phyloP scores from a whole-genome alignment of 2,329 filamentous ascomycete species.

The Hymenotorrendiella dingleyae region DNA sequence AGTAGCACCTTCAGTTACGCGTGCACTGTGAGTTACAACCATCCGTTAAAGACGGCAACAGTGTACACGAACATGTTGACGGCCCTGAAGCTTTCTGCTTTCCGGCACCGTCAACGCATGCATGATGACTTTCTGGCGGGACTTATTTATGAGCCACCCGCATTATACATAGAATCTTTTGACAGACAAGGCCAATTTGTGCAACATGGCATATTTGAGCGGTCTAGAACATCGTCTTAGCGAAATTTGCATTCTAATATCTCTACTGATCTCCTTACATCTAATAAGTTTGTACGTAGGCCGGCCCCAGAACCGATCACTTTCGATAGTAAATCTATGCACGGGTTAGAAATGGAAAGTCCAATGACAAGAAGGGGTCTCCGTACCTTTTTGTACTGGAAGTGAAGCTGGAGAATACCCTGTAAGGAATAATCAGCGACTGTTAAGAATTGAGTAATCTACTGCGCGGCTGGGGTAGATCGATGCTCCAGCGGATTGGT shows the following conservation, averaged over 20 bases:
- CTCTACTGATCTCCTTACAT: slow-evolving; percentile 21
- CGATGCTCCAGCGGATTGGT: too few species aligned
- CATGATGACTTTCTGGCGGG: slow-evolving; percentile 10
- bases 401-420: slow-evolving; percentile 94
- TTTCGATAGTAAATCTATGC: slow-evolving; percentile 50
- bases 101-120: neutral
- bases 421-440: slow-evolving; percentile 37
- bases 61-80: too few species aligned
- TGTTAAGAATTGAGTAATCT: slow-evolving; percentile 14
- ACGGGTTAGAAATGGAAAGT: slow-evolving; percentile 19
- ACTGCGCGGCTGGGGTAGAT: slow-evolving; percentile 9
- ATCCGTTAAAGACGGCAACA: too few species aligned
- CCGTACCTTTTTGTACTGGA: slow-evolving; percentile 93
- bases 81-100: slow-evolving; percentile 6
- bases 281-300: slow-evolving; percentile 6
- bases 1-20: too few species aligned
- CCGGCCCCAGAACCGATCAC: slow-evolving; percentile 29
- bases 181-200: too few species aligned
- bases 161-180: too few species aligned
- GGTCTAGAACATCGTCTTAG: slow-evolving; percentile 20
- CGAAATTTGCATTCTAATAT: slow-evolving; percentile 16
- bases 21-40: too few species aligned
- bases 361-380: slow-evolving; percentile 8
- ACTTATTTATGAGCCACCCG: too few species aligned
- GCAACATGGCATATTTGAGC: slow-evolving; percentile 17